Evolutionary conservation across 208 protist species (phyloP).

Genomic region (Acanthamoeba castellanii): DNA sequence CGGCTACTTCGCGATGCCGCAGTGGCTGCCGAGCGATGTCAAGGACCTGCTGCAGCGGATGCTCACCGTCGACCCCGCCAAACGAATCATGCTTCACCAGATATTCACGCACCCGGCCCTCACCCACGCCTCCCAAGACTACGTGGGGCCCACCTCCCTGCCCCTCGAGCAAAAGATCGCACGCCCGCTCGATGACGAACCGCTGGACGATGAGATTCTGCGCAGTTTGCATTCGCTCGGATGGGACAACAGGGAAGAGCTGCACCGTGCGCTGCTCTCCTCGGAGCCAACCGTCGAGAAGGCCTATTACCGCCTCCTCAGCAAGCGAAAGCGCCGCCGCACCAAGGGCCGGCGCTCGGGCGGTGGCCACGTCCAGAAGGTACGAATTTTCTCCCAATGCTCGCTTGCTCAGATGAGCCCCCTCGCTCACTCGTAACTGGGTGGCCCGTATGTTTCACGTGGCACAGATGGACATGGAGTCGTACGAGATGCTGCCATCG

Average conservation of each 20-base stretch:
- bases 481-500: neutral
- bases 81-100: constrained; percentile 88
- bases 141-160: neutral
- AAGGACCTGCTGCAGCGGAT: constrained; percentile 88
- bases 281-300: constrained; percentile 39
- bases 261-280: neutral
- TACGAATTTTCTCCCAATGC: neutral
- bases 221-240: constrained; percentile 59
- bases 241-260: constrained; percentile 32
- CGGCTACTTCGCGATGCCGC: constrained; percentile 85
- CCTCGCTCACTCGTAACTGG: neutral
- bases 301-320: constrained; percentile 65
- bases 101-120: constrained; percentile 88
- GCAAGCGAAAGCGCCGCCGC: constrained; percentile 44
- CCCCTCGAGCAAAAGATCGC: neutral
- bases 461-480: neutral
- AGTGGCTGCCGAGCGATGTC: constrained; percentile 75
- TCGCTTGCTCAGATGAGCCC: neutral
- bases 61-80: constrained; percentile 89
- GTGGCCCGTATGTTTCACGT: neutral
- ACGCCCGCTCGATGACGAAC: neutral
- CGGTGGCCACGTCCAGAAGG: neutral
- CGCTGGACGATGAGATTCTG: constrained; percentile 68
- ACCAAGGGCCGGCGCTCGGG: neutral
- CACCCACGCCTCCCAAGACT: neutral